Base-by-base conservation (phyloP, 257 asterid genomes). In the Haberlea rhodopensis region DNA sequence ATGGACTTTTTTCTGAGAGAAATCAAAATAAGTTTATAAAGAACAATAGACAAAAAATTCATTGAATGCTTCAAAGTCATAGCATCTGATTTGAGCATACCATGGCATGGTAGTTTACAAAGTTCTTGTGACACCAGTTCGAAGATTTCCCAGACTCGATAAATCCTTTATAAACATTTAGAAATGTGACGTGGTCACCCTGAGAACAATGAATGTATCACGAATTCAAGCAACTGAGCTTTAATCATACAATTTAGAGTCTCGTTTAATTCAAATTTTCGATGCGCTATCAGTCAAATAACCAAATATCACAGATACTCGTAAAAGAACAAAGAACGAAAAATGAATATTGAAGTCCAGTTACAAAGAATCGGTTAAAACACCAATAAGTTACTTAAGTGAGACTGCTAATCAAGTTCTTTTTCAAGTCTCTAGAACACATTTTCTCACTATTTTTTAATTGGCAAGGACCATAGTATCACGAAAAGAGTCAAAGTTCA, bases 141-240 rank as follows among this genome's bases (percentile, higher is more conserved):
- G 96, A 78, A 66, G 99, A 90, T 90, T 78, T 89, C 43, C 87
- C 80, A 24, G 96, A 90, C 72, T 70, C 80, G n/a, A 79, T 63
- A 84, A 84, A 94, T 68, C 97, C 99, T 84, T 81, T 94, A 75
- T 87, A 86, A 61, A 94, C 88, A 32, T 94, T 94, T 71, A 94
- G 79, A 84, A 87, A 94, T 55, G 97, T 84, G 31, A 89, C 84
- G 71, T 87, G 97, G 64, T 94, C 99, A 65, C 99, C 99, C 99
- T 94, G 87, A 78, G 83, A 56, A 61, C 51, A 70, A 62, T 62
- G 57, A 61, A 67, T 13, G 10, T 10, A 43, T 26, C 29, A 54
- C 22, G 32, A 48, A 63, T 10, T 52, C 18, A 57, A 62, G 52
- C 56, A 64, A 51, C 59, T 25, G 37, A 22, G 62, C 60, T 63